Evolutionary conservation across 352 stramenopile genomes (phyloP), one percentile per base, ranked within the genome.

Genomic region (Peronosclerospora sorghi): DNA sequence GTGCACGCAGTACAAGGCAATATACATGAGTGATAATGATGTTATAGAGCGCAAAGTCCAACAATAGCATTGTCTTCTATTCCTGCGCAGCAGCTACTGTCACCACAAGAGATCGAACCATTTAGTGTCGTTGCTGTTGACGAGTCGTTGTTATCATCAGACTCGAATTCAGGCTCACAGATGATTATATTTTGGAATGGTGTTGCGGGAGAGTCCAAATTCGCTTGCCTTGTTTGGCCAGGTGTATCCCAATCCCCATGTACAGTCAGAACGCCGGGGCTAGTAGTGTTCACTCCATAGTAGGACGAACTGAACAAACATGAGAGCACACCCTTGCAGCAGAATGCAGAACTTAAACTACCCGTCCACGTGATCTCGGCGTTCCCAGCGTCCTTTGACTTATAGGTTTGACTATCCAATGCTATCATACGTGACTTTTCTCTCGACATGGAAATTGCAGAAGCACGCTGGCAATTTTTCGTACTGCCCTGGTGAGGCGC

Each of bases 261-360:
- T 10, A 59, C 45, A 18, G 59, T 45, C 18, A 74, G 24, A 40
- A 84, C 76, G n/a, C 75, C 73, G 4, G 75, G 75, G 35, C 73
- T 88, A 48, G 74, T 63, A 13, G 78, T 86, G 48, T 87, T 66
- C 34, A 90, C 70, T 47, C 86, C 78, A 53, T 86, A 87, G 60
- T 90, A 90, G 8, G 65, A 73, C n/a, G 71, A 73, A 36, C 52
- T 60, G 27, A 83, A 68, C 46, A 84, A 54, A 30, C 68, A 68
- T 14, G 65, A 47, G 35, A 82, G 32, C 20, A 74, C 44, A 18
- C 65, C 57, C 56, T 83, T 85, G 57, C 75, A 88, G 59, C 75
- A 88, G 26, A 88, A 67, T 3, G 58, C 73, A 17, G 73, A 82
- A 12, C 68, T 59, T 32, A 88, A 68, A 7, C 60, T 59, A 18